Base-by-base conservation (phyloP, 768 basidiomycete species). In the Tricholoma matsutake region DNA sequence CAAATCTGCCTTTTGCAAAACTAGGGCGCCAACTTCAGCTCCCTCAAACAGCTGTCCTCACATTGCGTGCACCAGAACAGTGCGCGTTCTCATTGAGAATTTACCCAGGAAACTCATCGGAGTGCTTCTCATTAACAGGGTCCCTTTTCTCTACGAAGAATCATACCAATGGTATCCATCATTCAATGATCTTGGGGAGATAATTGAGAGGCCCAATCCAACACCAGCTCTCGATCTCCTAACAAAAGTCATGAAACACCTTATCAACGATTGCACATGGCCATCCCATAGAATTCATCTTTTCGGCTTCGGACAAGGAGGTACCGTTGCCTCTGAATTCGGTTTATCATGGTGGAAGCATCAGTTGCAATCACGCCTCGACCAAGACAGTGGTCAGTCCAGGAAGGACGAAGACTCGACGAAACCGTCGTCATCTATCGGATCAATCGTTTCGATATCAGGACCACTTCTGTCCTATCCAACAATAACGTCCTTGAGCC, bases 301-400 rank as follows among this genome's bases (percentile, higher is more conserved):
- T 51, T 91, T 96, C 59, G 94, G 94, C 2, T 97, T 92, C 64
- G 91, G 83, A 0, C 94, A 97, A 71, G 94, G 94, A 0, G 95
- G 92, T 0, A 87, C 80, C 18, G 83, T 94, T 34, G 91, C 86
- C 1, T 81, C 79, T 2, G 94, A 97, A 72, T 78, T 85, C 56
- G 83, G 81, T 0, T 67, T 92, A 6, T 67, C 74, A 34, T 82
- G 79, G 75, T 89, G 86, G 83, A 84, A 76, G 63, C 64, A 68
- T 60, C 73, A 72, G 60, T 53, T 71, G 29, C 63, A 68, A 56
- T 60, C 58, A 25, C 59, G 57, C 34, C 57, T 18, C 60, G 63
- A 68, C 63, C 52, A 60, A 61, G 57, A 60, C 20, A 32, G 10
- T 51, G 28, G 4, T 47, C 45, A 25, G 18, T 22, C 20, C 4